Evolutionary conservation across 176 grass and related monocot species (phyloP), one percentile per base, ranked within the genome.

Genomic region (Themeda triandra): DNA sequence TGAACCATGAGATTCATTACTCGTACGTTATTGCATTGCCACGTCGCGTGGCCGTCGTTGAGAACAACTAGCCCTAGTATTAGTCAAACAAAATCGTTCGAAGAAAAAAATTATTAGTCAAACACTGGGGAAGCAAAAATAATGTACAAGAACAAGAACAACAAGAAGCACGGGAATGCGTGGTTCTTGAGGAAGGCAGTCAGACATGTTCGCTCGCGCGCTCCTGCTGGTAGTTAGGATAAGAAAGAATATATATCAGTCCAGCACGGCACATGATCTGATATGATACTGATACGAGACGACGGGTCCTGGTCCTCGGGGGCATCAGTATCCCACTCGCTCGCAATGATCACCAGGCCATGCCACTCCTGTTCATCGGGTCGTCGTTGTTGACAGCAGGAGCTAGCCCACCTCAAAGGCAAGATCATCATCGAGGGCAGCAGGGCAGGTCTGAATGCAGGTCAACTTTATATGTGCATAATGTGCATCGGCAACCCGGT

Each of bases 231-330:
- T 64, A 6, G 28, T 28, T 28, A 64, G 66, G 84, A 49, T 63
- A 79, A 86, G 84, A 46, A 70, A 63, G 51, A 62, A 71, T 46
- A 45, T 65, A 51, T 49, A 53, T 53, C 17, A 63, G 28, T 71
- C 18, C 27, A 60, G 69, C 63, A 62, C 19, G 66, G 53, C 39
- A 79, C 75, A 78, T 62, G 74, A 27, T 71, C 14, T 15, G 37
- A 31, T 13, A 24, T 2, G 21, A 13, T 41, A 6, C n/a, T 10
- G 39, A 41, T 41, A 41, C 39, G 9, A 17, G 7, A 19, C 1
- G 19, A 71, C 10, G 44, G 27, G 39, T 53, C 51, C 19, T 54
- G 51, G 51, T 21, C 12, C 35, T 23, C 45, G 14, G 15, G 56
- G 41, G 76, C 35, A 78, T 63, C 76, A 24, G 49, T 44, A 79